Evolutionary conservation across 345 rosid species (phyloP).

Genomic region (Populus davidiana): DNA sequence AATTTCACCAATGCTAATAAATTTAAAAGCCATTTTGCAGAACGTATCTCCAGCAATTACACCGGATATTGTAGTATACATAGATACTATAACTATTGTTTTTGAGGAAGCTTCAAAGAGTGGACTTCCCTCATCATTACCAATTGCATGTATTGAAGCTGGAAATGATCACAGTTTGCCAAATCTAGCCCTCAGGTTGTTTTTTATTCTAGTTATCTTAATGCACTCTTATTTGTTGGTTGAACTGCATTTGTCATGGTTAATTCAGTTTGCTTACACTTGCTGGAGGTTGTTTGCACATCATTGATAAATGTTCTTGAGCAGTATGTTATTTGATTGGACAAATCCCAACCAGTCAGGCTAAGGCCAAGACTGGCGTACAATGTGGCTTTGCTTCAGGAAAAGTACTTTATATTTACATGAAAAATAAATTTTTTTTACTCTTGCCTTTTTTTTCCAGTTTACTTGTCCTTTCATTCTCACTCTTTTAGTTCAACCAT

Average conservation of each 20-base stretch:
- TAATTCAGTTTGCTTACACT: constrained; percentile 1
- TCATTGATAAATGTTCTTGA: constrained; percentile 3
- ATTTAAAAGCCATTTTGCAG: constrained; percentile 43
- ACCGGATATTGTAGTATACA: constrained; percentile 67
- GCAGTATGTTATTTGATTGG: background rate
- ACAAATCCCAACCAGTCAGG: constrained; percentile 5
- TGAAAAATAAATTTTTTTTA: background rate
- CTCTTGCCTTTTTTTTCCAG: background rate
- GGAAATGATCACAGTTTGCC: constrained; percentile 81
- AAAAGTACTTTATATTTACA: background rate
- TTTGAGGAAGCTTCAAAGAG: constrained; percentile 76
- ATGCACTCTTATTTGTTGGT: constrained; percentile 18
- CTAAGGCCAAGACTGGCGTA: background rate
- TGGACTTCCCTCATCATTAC: constrained; percentile 71
- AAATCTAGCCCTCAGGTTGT: constrained; percentile 85
- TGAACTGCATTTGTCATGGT: constrained; percentile 4
- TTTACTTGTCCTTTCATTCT: background rate
- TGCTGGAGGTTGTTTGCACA: background rate
- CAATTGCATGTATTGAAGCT: constrained; percentile 91
- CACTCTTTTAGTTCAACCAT: background rate
- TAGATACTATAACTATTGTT: constrained; percentile 89
- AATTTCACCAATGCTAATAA: constrained; percentile 2
- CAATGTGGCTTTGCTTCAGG: background rate
- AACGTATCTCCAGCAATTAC: constrained; percentile 72
- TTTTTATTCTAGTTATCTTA: constrained; percentile 22